Evolutionary conservation across 2,329 filamentous ascomycete species (phyloP), one percentile per base, ranked within the genome.

Genomic region (Microsporum ferrugineum): DNA sequence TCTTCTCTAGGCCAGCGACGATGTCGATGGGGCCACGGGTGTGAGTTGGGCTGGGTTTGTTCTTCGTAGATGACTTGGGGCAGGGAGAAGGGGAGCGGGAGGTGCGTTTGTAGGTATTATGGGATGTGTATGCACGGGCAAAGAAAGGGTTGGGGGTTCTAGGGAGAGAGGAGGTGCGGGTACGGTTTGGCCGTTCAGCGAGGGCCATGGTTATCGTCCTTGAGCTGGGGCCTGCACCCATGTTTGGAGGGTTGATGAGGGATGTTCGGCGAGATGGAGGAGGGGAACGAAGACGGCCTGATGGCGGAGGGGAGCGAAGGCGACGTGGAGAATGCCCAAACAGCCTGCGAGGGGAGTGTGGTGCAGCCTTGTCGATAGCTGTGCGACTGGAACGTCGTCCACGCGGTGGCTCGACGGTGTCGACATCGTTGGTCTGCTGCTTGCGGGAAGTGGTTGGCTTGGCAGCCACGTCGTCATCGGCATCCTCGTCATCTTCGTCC

Each of bases 1-100:
- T 97, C 75, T 89, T 87, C 77, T 99, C 94, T 0, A 99, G 82
- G 6, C 94, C 94, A 73, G 96, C 95, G 75, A 96, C 89, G 64
- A 96, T 99, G 74, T 97, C 94, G 66, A 99, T 95, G 39, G 94
- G 91, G n/a, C 91, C 90, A 64, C 94, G 88, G 7, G 89, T 83
- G 65, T 94, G 90, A 47, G 84, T 77, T 58, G 86, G 81, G 12
- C 73, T 72, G 17, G 55, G 2, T 39, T 39, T 36, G 60, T 57
- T 33, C 65, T 64, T 47, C 64, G 65, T 29, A 58, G 61, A 14
- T 66, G 65, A 4, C 63, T 66, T 7, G 63, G 63, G n/a, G 27
- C 27, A n/a, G 31, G 63, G 36, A 63, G 66, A 41, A 64, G 62
- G 45, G 66, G 64, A 41, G 65, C 66, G 57, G 64, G 64, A 38